Evolutionary conservation across 176 grass and related monocot genomes (phyloP).

Genomic region (Rhynchospora tenuis): DNA sequence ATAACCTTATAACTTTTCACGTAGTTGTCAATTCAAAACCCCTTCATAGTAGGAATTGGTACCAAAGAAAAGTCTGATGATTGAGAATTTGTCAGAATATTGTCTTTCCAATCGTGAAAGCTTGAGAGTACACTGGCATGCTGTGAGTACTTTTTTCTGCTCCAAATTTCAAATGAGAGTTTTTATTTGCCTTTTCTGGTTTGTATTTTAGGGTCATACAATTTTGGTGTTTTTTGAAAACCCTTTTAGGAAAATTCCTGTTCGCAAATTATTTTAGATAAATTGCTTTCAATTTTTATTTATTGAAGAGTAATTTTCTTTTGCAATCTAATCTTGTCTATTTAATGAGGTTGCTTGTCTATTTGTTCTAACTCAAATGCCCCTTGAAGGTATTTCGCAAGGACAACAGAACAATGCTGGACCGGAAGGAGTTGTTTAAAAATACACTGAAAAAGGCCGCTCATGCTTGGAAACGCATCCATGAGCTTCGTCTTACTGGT

Average conservation of each 20-base stretch:
- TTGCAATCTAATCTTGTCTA: background rate
- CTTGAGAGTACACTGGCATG: background rate
- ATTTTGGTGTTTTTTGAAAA: background rate
- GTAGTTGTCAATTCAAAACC: background rate
- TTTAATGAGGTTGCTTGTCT: background rate
- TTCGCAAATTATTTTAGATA: background rate
- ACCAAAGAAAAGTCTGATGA: background rate
- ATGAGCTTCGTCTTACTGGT: conserved; percentile 84
- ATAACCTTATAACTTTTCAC: background rate
- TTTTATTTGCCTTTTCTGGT: background rate
- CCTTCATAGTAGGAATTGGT: no score
- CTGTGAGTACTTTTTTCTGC: background rate
- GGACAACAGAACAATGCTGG: conserved; percentile 75
- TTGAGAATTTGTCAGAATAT: background rate
- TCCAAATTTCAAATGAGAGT: background rate
- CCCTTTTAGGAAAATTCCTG: background rate
- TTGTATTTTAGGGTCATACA: background rate
- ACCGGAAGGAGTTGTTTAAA: conserved; percentile 83
- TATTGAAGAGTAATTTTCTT: background rate
- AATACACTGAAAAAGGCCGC: conserved; percentile 72
- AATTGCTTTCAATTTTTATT: background rate
- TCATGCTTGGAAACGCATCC: conserved; percentile 81
- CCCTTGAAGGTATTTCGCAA: conserved; percentile 66
- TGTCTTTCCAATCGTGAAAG: background rate
- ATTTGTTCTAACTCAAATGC: background rate